These are phyloP conservation scores for Curvularia eragrostidis DNA, from an alignment of 2,329 filamentous ascomycete species.

Conservation along the genomic window DNA sequence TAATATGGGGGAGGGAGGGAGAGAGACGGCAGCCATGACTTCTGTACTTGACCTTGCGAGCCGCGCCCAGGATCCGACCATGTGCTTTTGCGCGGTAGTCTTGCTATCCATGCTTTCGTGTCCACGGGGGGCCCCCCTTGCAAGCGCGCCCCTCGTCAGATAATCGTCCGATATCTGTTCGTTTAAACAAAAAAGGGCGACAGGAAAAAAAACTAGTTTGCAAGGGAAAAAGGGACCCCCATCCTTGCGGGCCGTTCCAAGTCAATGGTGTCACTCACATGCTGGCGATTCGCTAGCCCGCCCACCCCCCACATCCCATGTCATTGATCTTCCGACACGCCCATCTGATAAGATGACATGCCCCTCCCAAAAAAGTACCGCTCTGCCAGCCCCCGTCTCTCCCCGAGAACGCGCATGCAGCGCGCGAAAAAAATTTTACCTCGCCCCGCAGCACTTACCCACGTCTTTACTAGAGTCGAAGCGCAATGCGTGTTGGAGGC, in stretches of 20 bases:
- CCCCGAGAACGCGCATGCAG: conserved; percentile 28
- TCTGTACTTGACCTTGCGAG: conserved; percentile 26
- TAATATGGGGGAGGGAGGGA: conserved; percentile 16
- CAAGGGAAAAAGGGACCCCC: conserved; percentile 3
- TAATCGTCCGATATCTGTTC: conserved; percentile 36
- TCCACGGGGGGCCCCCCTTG: conserved; percentile 18
- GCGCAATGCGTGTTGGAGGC: conserved; percentile 20
- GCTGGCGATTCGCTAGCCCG: conserved; percentile 18
- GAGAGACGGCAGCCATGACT: conserved; percentile 27
- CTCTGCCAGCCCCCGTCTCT: neutral
- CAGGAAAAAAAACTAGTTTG: conserved; percentile 6
- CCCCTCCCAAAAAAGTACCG: conserved; percentile 1
- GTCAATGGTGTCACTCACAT: conserved; percentile 14
- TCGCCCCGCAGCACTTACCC: conserved; percentile 37
- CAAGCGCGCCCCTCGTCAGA: conserved; percentile 37
- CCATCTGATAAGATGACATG: conserved; percentile 42
- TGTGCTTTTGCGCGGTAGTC: conserved; percentile 14
- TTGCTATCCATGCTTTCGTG: conserved; percentile 26
- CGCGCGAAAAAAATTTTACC: conserved; percentile 38
- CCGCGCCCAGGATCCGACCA: conserved; percentile 24
- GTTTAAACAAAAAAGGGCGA: conserved; percentile 7
- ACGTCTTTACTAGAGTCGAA: conserved; percentile 15
- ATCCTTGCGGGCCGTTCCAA: conserved; percentile 32
- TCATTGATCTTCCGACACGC: conserved; percentile 28
- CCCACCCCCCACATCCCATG: conserved; percentile 12